These are phyloP conservation scores for Mycena rebaudengoi DNA, from an alignment of 768 basidiomycete species.

Conservation along the genomic window DNA sequence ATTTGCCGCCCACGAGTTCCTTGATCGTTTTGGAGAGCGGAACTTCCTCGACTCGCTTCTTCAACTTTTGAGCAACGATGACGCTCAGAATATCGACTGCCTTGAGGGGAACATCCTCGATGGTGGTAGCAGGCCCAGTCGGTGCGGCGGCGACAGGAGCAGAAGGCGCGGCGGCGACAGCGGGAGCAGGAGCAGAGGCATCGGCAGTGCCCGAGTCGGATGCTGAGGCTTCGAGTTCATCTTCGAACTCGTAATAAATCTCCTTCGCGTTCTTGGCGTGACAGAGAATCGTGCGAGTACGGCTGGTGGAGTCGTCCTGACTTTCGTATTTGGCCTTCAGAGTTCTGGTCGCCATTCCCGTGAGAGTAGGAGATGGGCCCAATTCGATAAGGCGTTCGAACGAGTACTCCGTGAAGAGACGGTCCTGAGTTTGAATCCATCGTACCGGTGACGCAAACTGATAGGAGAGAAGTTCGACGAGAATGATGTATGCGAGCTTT, in stretches of 20 bases:
- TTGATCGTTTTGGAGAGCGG: constrained; percentile 95
- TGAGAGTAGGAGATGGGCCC: constrained; percentile 95
- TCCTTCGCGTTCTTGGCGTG: constrained; percentile 96
- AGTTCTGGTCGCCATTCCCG: constrained; percentile 92
- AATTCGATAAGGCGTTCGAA: constrained; percentile 97
- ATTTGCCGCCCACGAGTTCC: constrained; percentile 98
- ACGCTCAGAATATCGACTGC: constrained; percentile 87
- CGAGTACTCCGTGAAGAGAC: constrained; percentile 83
- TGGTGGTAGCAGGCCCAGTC: constrained; percentile 70
- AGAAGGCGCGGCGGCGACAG: constrained; percentile 50
- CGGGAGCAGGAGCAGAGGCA: constrained; percentile 45
- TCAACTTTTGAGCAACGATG: constrained; percentile 97
- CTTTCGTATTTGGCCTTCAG: constrained; percentile 94
- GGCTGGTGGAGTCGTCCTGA: constrained; percentile 85
- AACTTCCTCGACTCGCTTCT: constrained; percentile 92
- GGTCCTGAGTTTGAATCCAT: constrained; percentile 99
- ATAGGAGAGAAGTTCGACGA: constrained; percentile 96
- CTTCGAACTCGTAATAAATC: constrained; percentile 98
- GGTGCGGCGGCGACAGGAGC: constrained; percentile 55
- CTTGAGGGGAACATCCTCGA: constrained; percentile 93
- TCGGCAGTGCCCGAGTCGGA: constrained; percentile 46
- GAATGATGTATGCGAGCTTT: constrained; percentile 93
- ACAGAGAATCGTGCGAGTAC: constrained; percentile 84
- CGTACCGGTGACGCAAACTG: constrained; percentile 98
- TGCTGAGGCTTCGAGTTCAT: constrained; percentile 66